A percentile compares a stretch with the other conserved stretches of the same genome.
phyloP scores from a whole-genome alignment of 208 protist genomes.

The Trypanosoma platydactyli region DNA sequence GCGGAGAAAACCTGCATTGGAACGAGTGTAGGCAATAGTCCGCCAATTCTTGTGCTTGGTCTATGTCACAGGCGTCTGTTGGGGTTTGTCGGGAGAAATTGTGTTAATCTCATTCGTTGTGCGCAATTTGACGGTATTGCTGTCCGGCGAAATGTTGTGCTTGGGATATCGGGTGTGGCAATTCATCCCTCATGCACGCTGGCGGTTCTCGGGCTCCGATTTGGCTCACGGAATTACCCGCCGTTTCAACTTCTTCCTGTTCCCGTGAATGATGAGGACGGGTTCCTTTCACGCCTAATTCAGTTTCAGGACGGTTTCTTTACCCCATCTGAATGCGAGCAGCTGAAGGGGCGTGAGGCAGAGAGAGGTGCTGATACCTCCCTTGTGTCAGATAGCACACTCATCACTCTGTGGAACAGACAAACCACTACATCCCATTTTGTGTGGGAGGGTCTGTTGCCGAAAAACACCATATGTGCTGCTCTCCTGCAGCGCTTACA shows the following conservation, averaged over 20 bases:
- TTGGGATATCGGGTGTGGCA: constrained; percentile 47
- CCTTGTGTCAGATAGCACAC: too few species aligned
- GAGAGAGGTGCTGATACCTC: not conserved
- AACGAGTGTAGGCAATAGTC: not conserved
- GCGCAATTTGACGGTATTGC: constrained; percentile 28
- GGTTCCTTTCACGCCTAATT: constrained; percentile 24
- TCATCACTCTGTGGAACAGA: constrained; percentile 27
- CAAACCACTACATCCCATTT: constrained; percentile 32
- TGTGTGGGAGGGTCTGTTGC: constrained; percentile 45
- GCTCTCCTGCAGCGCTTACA: too few species aligned
- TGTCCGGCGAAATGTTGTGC: constrained; percentile 30
- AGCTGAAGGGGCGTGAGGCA: not conserved
- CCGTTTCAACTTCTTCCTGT: constrained; percentile 49
- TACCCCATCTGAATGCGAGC: constrained; percentile 1
- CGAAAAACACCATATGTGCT: constrained; percentile 5
- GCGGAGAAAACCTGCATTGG: not conserved
- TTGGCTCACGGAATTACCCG: constrained; percentile 30
- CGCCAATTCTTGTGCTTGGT: constrained; percentile 39
- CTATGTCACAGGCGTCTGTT: constrained; percentile 41
- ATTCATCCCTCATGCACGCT: constrained; percentile 61
- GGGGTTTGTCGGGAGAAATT: constrained; percentile 36
- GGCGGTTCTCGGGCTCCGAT: constrained; percentile 44
- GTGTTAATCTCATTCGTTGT: constrained; percentile 55
- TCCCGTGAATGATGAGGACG: constrained; percentile 18
- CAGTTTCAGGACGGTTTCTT: constrained; percentile 22